Evolutionary conservation across 1,284 basidiomycete species (phyloP).

Genomic region (Microbotryomycetes sp.): DNA sequence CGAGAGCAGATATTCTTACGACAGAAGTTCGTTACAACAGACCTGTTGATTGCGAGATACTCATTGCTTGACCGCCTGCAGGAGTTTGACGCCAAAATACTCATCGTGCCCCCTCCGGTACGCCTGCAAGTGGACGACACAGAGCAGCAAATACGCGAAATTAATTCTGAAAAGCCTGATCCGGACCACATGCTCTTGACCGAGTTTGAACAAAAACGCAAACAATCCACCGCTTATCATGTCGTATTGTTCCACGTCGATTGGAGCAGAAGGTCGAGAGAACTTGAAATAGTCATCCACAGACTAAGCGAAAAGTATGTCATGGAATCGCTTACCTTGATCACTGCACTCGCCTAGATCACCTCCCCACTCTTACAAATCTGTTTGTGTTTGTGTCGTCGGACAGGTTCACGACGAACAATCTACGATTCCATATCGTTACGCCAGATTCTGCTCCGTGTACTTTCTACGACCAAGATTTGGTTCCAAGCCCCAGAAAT

Average conservation of each 20-base stretch:
- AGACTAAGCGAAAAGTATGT: not conserved
- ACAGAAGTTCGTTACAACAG: conserved; percentile 6
- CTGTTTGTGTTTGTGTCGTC: not conserved
- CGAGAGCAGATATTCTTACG: not conserved
- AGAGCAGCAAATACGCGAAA: too few relatives aligned
- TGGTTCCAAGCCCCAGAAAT: conserved; percentile 15
- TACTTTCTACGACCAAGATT: conserved; percentile 26
- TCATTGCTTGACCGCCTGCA: not conserved
- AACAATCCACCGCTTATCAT: not conserved
- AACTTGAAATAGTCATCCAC: conserved; percentile 9
- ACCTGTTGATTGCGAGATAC: too few relatives aligned
- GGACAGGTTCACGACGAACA: conserved; percentile 2
- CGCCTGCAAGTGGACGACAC: not conserved
- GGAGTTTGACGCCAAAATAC: conserved; percentile 14
- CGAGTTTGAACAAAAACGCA: not conserved
- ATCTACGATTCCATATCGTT: conserved; percentile 10
- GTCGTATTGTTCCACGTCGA: conserved; percentile 27
- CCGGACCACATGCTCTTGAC: not conserved
- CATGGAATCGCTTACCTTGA: not conserved
- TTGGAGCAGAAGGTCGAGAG: conserved; percentile 8
- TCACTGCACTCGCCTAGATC: not conserved
- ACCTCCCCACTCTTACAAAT: not conserved
- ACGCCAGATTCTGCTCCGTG: conserved; percentile 5
- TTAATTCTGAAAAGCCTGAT: not conserved
- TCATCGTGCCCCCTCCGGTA: conserved; percentile 10